phyloP scores from a whole-genome alignment of 495 filamentous ascomycete species.

The Amorphotheca resinae region DNA sequence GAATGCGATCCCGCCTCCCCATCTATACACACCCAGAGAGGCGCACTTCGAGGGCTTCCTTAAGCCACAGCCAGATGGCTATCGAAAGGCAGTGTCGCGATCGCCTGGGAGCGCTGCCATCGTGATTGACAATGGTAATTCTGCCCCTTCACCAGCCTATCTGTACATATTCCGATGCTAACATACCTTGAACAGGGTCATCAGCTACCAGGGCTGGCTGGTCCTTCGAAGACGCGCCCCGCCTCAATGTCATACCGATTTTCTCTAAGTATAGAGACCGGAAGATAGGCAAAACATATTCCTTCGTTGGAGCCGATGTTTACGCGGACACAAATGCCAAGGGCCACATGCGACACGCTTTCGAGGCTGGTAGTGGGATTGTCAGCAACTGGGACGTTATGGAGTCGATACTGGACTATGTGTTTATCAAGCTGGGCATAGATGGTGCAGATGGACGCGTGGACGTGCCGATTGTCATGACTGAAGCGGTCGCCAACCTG shows the following conservation, averaged over 20 bases:
- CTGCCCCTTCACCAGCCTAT: background rate
- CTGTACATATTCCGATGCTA: constrained; percentile 2
- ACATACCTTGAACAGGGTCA: constrained; percentile 46
- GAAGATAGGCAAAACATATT: constrained; percentile 77
- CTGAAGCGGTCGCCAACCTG: constrained; percentile 84
- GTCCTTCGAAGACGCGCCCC: constrained; percentile 75
- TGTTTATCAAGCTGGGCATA: constrained; percentile 84
- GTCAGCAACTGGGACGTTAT: constrained; percentile 96
- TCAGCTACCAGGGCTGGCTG: constrained; percentile 84
- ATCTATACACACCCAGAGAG: constrained; percentile 45
- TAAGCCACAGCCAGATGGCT: constrained; percentile 54
- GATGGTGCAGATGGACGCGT: constrained; percentile 61
- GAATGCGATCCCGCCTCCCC: constrained; percentile 7
- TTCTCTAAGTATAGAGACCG: constrained; percentile 90
- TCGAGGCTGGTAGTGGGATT: constrained; percentile 80
- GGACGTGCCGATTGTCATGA: constrained; percentile 86
- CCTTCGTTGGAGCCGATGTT: constrained; percentile 82
- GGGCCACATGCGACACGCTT: constrained; percentile 79
- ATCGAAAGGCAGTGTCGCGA: constrained; percentile 42
- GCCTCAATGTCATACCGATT: constrained; percentile 71
- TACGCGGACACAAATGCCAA: constrained; percentile 87
- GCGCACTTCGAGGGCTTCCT: constrained; percentile 66
- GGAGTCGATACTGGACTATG: constrained; percentile 83
- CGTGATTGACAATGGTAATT: constrained; percentile 92
- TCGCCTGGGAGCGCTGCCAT: constrained; percentile 50